These are phyloP conservation scores for Aspergillus sergii DNA, from an alignment of 2,329 filamentous ascomycete species.

Conservation along the genomic window DNA sequence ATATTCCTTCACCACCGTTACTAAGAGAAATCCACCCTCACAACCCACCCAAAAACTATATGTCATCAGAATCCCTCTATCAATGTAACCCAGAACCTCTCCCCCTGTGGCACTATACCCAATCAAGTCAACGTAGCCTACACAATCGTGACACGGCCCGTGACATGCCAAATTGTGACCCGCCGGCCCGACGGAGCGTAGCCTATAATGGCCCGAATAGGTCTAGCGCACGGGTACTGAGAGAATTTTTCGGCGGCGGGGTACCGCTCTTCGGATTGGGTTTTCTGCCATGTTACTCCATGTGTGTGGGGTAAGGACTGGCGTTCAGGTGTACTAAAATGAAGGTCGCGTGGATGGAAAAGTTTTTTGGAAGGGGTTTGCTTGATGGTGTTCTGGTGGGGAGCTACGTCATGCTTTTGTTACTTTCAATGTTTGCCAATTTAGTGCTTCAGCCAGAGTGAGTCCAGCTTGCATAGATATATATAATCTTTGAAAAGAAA, in stretches of 20 bases:
- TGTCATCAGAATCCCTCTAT: background rate
- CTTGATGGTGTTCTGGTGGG: background rate
- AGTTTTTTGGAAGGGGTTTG: background rate
- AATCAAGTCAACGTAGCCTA: background rate
- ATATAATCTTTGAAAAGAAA: too few species aligned
- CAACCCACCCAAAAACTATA: background rate
- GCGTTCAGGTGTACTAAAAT: background rate
- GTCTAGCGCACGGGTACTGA: background rate
- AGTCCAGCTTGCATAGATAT: too few species aligned
- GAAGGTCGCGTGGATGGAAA: background rate
- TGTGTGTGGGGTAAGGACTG: background rate
- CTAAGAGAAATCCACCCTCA: background rate
- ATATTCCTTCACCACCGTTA: background rate
- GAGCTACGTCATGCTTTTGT: background rate
- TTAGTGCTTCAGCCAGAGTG: background rate
- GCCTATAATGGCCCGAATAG: background rate
- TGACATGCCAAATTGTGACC: background rate
- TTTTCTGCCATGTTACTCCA: background rate
- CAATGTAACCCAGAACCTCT: too few species aligned
- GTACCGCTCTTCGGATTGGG: background rate
- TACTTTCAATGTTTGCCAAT: background rate
- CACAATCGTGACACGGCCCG: background rate
- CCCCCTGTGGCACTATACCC: background rate
- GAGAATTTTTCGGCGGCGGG: background rate
- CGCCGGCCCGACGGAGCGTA: background rate